Evolutionary conservation across 768 basidiomycete genomes (phyloP), one percentile per base, ranked within the genome.

Genomic region (Panaeolus papilionaceus): DNA sequence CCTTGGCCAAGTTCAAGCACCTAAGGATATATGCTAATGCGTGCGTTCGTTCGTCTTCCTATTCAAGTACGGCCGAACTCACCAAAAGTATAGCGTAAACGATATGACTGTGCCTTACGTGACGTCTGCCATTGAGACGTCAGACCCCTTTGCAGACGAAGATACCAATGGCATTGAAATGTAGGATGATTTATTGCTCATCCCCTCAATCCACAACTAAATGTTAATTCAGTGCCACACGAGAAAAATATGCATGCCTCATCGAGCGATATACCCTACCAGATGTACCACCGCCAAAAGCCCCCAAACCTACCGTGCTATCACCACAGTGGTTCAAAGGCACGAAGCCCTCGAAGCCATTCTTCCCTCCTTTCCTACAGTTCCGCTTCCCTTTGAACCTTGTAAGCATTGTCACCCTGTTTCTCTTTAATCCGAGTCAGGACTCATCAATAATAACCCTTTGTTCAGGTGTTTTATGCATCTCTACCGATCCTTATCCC

Each of bases 71-170:
- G 28, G 16, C 23, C 47, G 61, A 64, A 64, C 61, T 58, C 26
- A 47, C 14, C 44, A 38, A 47, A 49, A 63, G 20, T 38, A 20
- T 68, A 91, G 90, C 2, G 77, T 93, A 16, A 89, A 91, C 71
- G 95, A 96, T 71, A 66, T 80, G 2, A 94, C 94, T 0, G 95
- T 97, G 2, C 93, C 95, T 0, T 96, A 92, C 73, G 79, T 91
- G 16, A 94, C 93, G 0, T 87, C 92, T 7, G 88, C 89, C 8
- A 90, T 95, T 38, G 91, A 93, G 67, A 76, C 80, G 0, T 77
- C 84, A 68, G 92, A 96, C 76, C 84, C 87, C 0, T 95, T 94
- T 75, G 79, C 81, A 12, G 83, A 86, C 14, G 79, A 86, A 68
- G 77, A 80, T 23, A 79, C 75, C 0, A 90, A 83, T 66, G 92